Conservation (phyloP, 352 stramenopile genomes). For the Pythium sp. region DNA sequence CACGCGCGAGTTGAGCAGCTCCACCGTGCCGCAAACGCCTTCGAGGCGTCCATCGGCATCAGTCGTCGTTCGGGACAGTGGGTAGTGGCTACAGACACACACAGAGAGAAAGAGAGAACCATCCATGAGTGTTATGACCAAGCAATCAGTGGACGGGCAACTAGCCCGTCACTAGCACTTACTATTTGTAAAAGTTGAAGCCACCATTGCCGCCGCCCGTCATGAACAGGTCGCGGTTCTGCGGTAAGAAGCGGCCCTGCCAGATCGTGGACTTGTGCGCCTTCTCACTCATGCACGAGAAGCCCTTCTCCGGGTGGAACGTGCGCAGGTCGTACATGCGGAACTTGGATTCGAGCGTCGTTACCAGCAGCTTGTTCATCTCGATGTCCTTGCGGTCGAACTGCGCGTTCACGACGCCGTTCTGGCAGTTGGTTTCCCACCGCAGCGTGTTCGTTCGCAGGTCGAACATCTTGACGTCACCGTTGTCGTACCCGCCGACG, state of each 20-base stretch:
- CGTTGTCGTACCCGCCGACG: constrained; percentile 95
- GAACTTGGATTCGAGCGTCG: constrained; percentile 96
- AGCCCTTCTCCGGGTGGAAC: constrained; percentile 89
- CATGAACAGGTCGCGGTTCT: constrained; percentile 97
- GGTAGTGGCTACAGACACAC: constrained; percentile 58
- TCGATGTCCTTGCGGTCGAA: constrained; percentile 97
- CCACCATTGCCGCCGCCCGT: constrained; percentile 95
- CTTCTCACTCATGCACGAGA: constrained; percentile 89
- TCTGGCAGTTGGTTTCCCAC: constrained; percentile 96
- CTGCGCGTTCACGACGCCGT: constrained; percentile 94
- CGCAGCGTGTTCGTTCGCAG: constrained; percentile 90
- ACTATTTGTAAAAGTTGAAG: constrained; percentile 98
- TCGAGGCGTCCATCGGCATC: constrained; percentile 83
- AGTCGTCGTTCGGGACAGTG: constrained; percentile 72
- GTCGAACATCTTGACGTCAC: constrained; percentile 97
- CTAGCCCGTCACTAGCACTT: constrained; percentile 31
- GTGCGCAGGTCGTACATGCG: constrained; percentile 93
- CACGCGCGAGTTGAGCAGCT: constrained; percentile 95
- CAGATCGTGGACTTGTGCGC: constrained; percentile 96
- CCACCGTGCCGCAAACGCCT: constrained; percentile 89
- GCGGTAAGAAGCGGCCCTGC: constrained; percentile 92
- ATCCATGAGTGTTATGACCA: neutral
- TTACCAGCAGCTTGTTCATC: constrained; percentile 97
- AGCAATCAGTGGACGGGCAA: neutral
- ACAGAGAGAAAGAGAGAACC: neutral